Conservation (phyloP, 2,329 filamentous ascomycete species). For the Cordyceps tenuipes region DNA sequence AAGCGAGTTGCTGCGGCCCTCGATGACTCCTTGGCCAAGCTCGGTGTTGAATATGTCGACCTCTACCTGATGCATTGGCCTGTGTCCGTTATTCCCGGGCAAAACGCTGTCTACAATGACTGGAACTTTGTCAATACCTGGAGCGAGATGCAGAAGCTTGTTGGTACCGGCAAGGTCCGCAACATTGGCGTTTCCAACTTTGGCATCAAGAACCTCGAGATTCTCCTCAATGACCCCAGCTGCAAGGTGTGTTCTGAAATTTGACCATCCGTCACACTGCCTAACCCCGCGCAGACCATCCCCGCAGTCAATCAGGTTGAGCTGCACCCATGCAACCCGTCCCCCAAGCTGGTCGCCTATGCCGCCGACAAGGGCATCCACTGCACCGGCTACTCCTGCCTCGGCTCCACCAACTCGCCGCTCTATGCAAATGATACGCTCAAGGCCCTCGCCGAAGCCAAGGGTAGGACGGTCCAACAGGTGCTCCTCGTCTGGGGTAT, state of each 20-base stretch:
- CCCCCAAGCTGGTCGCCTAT: constrained; percentile 69
- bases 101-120: constrained; percentile 63
- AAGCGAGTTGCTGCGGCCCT: constrained; percentile 57
- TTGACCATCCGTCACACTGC: not conserved
- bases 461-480: constrained; percentile 65
- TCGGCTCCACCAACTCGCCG: constrained; percentile 63
- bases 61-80: constrained; percentile 70
- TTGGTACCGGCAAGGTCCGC: constrained; percentile 59
- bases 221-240: constrained; percentile 55
- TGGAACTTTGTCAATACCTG: constrained; percentile 81
- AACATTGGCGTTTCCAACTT: constrained; percentile 82
- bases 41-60: constrained; percentile 59
- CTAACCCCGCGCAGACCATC: constrained; percentile 31
- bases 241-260: constrained; percentile 41
- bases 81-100: constrained; percentile 50
- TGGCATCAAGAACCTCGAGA: constrained; percentile 67
- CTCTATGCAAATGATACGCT: constrained; percentile 60
- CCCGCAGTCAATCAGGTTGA: constrained; percentile 76
- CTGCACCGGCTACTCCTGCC: constrained; percentile 64
- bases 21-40: constrained; percentile 48
- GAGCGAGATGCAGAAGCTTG: constrained; percentile 59
- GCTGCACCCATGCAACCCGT: constrained; percentile 72
- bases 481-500: constrained; percentile 74
- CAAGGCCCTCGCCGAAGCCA: constrained; percentile 52
- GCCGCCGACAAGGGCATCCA: constrained; percentile 67